These are phyloP conservation scores for Pichia sp. DNA, from an alignment of 1,139 yeast genomes.

Conservation along the genomic window DNA sequence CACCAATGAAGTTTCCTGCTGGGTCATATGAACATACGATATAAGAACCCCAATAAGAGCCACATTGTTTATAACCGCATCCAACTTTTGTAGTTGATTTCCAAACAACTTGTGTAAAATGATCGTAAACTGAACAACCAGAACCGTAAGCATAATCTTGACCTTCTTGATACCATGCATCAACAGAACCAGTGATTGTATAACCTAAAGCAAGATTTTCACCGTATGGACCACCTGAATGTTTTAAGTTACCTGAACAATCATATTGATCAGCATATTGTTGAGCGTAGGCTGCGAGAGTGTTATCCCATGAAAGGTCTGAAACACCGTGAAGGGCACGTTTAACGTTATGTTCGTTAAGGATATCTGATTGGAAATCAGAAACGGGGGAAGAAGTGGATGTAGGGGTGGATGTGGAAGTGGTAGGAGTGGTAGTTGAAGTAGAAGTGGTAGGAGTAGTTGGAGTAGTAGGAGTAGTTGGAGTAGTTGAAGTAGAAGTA, in stretches of 20 bases:
- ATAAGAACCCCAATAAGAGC: constrained; percentile 43
- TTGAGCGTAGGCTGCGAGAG: constrained; percentile 43
- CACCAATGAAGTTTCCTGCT: constrained; percentile 53
- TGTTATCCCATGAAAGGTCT: constrained; percentile 40
- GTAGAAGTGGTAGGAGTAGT: constrained; percentile 8
- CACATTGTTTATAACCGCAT: constrained; percentile 53
- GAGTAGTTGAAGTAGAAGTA: constrained; percentile 5
- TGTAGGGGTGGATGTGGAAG: constrained; percentile 5
- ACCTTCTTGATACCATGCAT: constrained; percentile 64
- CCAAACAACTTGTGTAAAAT: constrained; percentile 72
- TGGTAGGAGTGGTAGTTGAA: constrained; percentile 14
- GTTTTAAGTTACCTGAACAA: constrained; percentile 45
- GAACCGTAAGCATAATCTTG: constrained; percentile 46
- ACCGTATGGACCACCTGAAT: constrained; percentile 47
- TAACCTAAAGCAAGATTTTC: constrained; percentile 53
- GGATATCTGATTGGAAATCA: constrained; percentile 29
- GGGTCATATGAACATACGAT: constrained; percentile 62
- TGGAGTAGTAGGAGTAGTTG: constrained; percentile 1
- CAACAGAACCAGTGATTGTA: constrained; percentile 40
- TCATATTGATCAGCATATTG: constrained; percentile 38
- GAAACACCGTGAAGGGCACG: constrained; percentile 46
- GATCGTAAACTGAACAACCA: constrained; percentile 31
- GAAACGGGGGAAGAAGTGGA: constrained; percentile 19
- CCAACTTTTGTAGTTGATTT: constrained; percentile 49
- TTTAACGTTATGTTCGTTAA: constrained; percentile 42